Base-by-base conservation (phyloP, 1,284 basidiomycete species). In the Pseudozyma thailandica region DNA sequence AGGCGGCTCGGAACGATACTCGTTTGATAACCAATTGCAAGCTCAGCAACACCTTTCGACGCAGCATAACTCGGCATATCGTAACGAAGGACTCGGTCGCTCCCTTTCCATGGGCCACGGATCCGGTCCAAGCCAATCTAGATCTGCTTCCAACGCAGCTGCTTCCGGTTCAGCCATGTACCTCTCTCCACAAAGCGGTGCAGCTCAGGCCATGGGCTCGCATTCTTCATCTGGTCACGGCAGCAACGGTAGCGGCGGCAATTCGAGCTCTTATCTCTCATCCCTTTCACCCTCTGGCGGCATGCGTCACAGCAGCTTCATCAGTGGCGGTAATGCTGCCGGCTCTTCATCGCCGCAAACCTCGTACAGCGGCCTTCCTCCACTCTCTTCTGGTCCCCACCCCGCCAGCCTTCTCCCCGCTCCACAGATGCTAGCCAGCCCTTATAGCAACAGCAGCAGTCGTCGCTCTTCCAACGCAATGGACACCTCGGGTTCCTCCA, bases 401-500 rank as follows among this genome's bases (percentile, higher is more conserved):
- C 60, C 68, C 21, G 49, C 48, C 31, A 62, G 51, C 31, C 55
- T 72, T 21, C 31, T 66, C 5, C 58, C 69, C 7, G 61, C 59
- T 33, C 57, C 68, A 15, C 68, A 71, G 47, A 65, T 71, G 53
- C 61, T 65, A 10, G 33, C 57, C 10, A 61, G 61, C 28, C 41
- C 61, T 6, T 65, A 65, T 62, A 65, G 58, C 54, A 66, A 55
- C 38, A 30, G 33, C 26, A 51, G 60, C 48, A 72, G 63, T 43
- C 70, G 63, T 5, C 70, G 63, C 31, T 72, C 70, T 4, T 68
- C 70, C 21, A 71, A 71, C 23, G 63, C 70, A 18, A 72, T 72
- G 68, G 68, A 71, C 47, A 71, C 60, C 9, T 72, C 63, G 16
- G 52, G 49, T 43, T 68, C 70, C 9, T 66, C 70, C 33, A 58